Evolutionary conservation across 2,329 filamentous ascomycete genomes (phyloP), one percentile per base, ranked within the genome.

Genomic region (Samsoniella hepiali): DNA sequence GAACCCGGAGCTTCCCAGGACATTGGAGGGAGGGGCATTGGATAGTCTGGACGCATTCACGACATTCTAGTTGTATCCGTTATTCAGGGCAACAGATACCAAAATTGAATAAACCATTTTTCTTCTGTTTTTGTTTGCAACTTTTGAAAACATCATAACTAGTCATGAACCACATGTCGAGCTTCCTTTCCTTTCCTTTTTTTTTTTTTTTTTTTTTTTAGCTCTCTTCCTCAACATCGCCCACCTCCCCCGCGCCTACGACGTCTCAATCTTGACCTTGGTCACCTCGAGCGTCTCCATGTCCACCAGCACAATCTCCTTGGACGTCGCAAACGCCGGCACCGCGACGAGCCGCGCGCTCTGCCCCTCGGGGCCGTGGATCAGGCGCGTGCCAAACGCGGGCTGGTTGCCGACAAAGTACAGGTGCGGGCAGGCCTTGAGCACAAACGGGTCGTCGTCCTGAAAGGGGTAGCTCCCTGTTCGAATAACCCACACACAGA

Each of bases 401-500:
- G 91, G 88, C 74, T 97, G 93, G 69, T 90, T 93, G 17, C 93
- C 93, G 1, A 91, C 89, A 73, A 99, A 91, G 78, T 92, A 98
- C 38, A 99, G 81, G 71, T 99, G 94, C 2, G 95, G 95, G 66
- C 91, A 96, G 22, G 87, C 80, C 67, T 88, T 86, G 70, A 99
- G 82, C 50, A 98, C 89, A 72, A 98, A 96, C 0, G 91, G 93
- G 72, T 99, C 96, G 57, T 92, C 85, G 22, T 95, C 91, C 76
- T 98, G 93, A 76, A 97, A 99, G 0, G 95, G 95, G 72, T 98
- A 99, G 72, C 91, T 93, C 91, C 91, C 91, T 93, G 65, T 55
- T 22, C 22, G 22, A 63, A 34, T 29, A 34, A 8, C n/a, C 2
- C 17, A 10, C 7, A 4, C 5, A 6, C 5, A 2, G 11, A 27